Evolutionary conservation across 1,139 yeast species (phyloP), one percentile per base, ranked within the genome.

Genomic region (Nadsonia starkeyi-henricii): DNA sequence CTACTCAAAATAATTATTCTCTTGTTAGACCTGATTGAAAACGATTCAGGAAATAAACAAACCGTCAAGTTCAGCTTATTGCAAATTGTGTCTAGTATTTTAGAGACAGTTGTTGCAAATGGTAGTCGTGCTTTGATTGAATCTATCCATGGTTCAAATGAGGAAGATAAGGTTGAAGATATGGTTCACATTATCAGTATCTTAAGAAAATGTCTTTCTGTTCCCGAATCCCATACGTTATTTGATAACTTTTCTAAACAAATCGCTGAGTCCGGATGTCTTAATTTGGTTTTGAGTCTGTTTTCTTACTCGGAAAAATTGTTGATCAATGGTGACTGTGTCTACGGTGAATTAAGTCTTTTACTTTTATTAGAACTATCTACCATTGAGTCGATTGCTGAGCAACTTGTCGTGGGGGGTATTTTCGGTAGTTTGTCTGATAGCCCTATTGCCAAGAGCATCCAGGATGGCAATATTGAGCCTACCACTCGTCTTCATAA

Each of bases 281-380:
- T 83, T 36, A 74, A 77, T 48, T 72, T 84, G 0, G 71, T 85
- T 30, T 64, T 85, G 57, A 77, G 78, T 50, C 67, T 85, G 17
- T 86, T 79, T 61, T 75, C 91, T 0, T 77, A 79, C 50, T 77
- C 93, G 0, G 84, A 83, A 57, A 64, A 77, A 44, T 69, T 82
- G 42, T 76, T 74, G 52, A 68, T 78, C 2, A 75, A 78, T 51
- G 56, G 52, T n/a, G 93, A 84, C 49, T 77, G 77, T 36, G 69
- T 81, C 0, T 78, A 82, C 60, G 93, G 94, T 0, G 91, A 84
- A 53, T 65, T 85, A 47, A 71, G 89, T 28, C 68, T 89, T 54
- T 74, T 78, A 60, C 84, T 78, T 54, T 70, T 86, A 44, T 76
- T 78, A 52, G 94, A 85, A 56, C 69, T 88, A 59, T 75, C 84